Conservation (phyloP, 2,329 filamentous ascomycete genomes). For the Pyrenophora tritici-repentis region DNA sequence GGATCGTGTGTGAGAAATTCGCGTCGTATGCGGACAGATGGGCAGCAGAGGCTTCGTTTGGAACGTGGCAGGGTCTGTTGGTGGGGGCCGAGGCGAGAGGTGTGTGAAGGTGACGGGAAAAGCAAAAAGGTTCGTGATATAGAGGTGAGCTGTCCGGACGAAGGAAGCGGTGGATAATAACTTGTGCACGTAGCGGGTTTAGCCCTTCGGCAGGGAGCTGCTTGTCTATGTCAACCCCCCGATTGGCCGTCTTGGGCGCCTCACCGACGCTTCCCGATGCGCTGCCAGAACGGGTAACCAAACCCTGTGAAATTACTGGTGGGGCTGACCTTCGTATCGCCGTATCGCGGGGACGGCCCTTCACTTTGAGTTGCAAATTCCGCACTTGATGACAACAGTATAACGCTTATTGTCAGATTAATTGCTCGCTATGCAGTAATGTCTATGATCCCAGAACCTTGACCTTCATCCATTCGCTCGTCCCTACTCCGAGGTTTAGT, state of each 20-base stretch:
- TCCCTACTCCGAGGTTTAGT: slow-evolving; percentile 77
- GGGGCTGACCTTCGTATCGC: slow-evolving; percentile 2
- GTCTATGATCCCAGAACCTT: slow-evolving; percentile 62
- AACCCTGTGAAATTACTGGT: slow-evolving; percentile 12
- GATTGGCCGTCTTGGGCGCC: slow-evolving; percentile 18
- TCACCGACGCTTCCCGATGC: slow-evolving; percentile 13
- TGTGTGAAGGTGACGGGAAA: background rate
- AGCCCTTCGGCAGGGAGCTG: background rate
- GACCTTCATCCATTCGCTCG: slow-evolving; percentile 87
- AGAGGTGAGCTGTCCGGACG: background rate
- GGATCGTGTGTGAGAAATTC: slow-evolving; percentile 1
- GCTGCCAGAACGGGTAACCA: slow-evolving; percentile 22
- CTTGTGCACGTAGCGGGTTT: too few relatives aligned
- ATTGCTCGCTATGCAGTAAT: slow-evolving; percentile 2
- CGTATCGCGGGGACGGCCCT: slow-evolving; percentile 5
- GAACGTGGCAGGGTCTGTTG: background rate
- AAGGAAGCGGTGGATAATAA: background rate
- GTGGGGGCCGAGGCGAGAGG: too few relatives aligned
- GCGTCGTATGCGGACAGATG: background rate
- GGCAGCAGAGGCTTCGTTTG: background rate
- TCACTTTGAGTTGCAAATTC: slow-evolving; percentile 12
- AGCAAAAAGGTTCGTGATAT: too few relatives aligned
- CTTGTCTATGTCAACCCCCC: slow-evolving; percentile 11
- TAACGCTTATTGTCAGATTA: background rate
- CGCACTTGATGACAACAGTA: background rate